phyloP scores from a whole-genome alignment of 2,329 filamentous ascomycete genomes.

The Hansfordia pulvinata region DNA sequence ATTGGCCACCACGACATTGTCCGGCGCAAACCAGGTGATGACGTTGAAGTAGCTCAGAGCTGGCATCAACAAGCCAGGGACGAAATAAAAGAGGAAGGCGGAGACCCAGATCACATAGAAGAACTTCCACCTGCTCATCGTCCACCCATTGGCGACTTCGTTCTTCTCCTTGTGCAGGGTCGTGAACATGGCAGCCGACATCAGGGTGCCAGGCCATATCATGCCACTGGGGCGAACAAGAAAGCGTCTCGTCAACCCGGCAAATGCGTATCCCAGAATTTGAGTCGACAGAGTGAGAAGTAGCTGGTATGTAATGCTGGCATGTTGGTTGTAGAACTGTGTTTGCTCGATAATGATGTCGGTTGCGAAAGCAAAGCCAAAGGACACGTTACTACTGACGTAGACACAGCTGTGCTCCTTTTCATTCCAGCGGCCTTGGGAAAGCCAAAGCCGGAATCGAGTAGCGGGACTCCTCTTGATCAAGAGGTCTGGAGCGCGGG shows the following conservation, averaged over 20 bases:
- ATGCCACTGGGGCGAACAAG: conserved; percentile 76
- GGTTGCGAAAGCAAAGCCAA: conserved; percentile 80
- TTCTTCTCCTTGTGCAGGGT: conserved; percentile 79
- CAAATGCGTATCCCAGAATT: conserved; percentile 76
- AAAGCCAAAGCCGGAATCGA: conserved; percentile 57
- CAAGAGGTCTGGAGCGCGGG: conserved; percentile 3
- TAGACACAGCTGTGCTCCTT: conserved; percentile 85
- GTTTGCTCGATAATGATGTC: conserved; percentile 87
- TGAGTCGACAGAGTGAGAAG: conserved; percentile 77
- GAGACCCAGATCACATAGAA: conserved; percentile 61
- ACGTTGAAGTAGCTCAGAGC: conserved; percentile 83
- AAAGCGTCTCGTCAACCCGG: conserved; percentile 67
- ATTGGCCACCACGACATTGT: conserved; percentile 76
- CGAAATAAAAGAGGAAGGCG: conserved; percentile 71
- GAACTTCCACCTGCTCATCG: conserved; percentile 69
- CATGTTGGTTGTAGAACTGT: conserved; percentile 75
- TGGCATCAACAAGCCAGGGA: conserved; percentile 71
- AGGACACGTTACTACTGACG: conserved; percentile 80
- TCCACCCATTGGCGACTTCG: conserved; percentile 70
- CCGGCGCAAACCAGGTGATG: conserved; percentile 76
- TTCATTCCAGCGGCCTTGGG: conserved; percentile 73
- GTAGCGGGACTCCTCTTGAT: conserved; percentile 17
- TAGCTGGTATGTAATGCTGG: conserved; percentile 64
- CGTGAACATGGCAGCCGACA: conserved; percentile 81
- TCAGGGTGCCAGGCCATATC: conserved; percentile 83